A percentile compares a stretch with the other conserved stretches of the same genome.
Conservation (phyloP, 257 asterid species). For the Ballota nigra region DNA sequence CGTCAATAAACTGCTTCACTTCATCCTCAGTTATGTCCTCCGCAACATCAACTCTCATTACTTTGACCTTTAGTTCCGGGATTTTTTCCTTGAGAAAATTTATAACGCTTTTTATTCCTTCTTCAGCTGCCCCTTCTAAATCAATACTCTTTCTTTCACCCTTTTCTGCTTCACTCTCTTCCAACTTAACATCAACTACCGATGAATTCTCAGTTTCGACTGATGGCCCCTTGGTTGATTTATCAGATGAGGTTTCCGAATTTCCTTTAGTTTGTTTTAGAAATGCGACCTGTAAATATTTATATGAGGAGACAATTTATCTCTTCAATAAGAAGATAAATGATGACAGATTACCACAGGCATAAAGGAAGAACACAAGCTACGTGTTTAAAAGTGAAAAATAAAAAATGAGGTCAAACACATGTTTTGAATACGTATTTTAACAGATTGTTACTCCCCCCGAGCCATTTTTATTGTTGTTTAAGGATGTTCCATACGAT, state of each 20-base stretch:
- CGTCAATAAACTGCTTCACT: slow-evolving; percentile 64
- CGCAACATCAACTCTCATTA: slow-evolving; percentile 55
- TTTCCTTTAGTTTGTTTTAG: slow-evolving; percentile 59
- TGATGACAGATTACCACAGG: background rate
- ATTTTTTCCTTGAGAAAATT: slow-evolving; percentile 88
- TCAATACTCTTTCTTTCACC: slow-evolving; percentile 60
- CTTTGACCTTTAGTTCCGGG: slow-evolving; percentile 83
- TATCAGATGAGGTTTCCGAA: slow-evolving; percentile 47
- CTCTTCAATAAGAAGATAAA: slow-evolving; percentile 11
- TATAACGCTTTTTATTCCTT: slow-evolving; percentile 76
- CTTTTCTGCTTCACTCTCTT: slow-evolving; percentile 60
- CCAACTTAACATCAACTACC: slow-evolving; percentile 61
- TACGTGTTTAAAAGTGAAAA: background rate
- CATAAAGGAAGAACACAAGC: background rate
- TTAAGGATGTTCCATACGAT: too few species aligned
- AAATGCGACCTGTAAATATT: slow-evolving; percentile 65
- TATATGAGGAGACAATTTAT: slow-evolving; percentile 14
- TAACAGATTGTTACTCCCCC: background rate
- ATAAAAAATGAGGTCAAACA: slow-evolving; percentile 3
- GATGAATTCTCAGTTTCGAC: slow-evolving; percentile 55
- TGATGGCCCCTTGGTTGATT: slow-evolving; percentile 51
- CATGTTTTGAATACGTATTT: background rate
- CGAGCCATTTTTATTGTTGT: too few species aligned
- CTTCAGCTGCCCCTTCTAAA: slow-evolving; percentile 84
- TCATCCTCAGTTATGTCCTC: slow-evolving; percentile 61